phyloP scores from a whole-genome alignment of 169 alveolate genomes.

The Eimeria tenella region DNA sequence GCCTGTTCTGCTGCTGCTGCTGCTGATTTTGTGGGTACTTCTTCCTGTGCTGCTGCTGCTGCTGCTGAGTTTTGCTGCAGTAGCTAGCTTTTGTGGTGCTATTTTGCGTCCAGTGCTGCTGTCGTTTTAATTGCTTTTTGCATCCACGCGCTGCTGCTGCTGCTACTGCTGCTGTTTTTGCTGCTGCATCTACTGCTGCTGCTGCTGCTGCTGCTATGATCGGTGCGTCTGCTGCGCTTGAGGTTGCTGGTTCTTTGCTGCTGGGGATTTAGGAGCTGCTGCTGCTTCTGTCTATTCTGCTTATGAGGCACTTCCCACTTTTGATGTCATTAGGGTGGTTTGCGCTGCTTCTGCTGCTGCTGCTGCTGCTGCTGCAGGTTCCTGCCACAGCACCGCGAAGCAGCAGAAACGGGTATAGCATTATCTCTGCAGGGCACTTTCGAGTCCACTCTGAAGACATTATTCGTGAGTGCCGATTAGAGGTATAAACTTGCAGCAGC shows the following conservation, averaged over 20 bases:
- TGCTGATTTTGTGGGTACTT: background rate
- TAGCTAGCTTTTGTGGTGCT: background rate
- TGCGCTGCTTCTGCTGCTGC: background rate
- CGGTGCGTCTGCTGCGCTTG: too few relatives aligned
- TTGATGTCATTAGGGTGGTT: too few relatives aligned
- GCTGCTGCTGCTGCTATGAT: too few relatives aligned
- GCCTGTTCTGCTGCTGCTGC: slow-evolving; percentile 17
- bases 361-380: slow-evolving; percentile 25
- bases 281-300: too few relatives aligned
- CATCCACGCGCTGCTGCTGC: background rate
- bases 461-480: slow-evolving; percentile 31
- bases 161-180: background rate
- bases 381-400: background rate
- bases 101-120: background rate
- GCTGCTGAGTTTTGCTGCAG: background rate
- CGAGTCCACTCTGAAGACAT: slow-evolving; percentile 17
- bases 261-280: too few relatives aligned
- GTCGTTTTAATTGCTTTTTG: background rate
- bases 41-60: background rate
- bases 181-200: too few relatives aligned
- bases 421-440: slow-evolving; percentile 34
- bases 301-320: too few relatives aligned
- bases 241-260: too few relatives aligned
- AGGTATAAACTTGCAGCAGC: too few relatives aligned
- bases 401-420: background rate